Evolutionary conservation across 257 asterid species (phyloP).

Genomic region (Solanum pinnatisectum): DNA sequence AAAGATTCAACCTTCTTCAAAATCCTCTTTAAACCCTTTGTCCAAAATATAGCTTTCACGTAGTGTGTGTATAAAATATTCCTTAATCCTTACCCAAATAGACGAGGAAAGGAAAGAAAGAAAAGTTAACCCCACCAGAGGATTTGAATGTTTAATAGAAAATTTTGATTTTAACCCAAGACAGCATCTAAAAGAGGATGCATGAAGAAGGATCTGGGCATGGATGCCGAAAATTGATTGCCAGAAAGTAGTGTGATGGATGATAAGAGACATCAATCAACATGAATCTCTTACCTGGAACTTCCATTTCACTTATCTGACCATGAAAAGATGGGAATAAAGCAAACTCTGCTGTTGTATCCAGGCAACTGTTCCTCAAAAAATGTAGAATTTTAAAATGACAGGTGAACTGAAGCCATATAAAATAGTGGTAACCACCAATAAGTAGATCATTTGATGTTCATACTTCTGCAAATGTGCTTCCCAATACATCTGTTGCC

Average conservation of each 20-base stretch:
- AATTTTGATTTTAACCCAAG: background rate
- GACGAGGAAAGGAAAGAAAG: background rate
- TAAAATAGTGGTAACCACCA: background rate
- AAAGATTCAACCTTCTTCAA: background rate
- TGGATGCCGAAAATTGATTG: background rate
- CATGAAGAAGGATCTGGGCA: background rate
- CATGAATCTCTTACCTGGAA: constrained; percentile 43
- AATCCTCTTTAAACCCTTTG: background rate
- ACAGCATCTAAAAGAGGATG: background rate
- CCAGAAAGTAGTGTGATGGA: background rate
- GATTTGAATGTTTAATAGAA: background rate
- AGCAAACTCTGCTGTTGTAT: constrained; percentile 77
- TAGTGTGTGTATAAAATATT: background rate
- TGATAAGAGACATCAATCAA: background rate
- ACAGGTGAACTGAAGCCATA: background rate
- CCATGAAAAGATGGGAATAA: constrained; percentile 58
- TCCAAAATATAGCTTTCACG: background rate
- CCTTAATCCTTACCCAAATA: background rate
- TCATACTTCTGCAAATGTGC: constrained; percentile 72
- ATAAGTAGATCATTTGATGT: background rate
- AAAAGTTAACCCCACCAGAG: background rate
- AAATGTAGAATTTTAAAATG: constrained; percentile 8
- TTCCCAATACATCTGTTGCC: constrained; percentile 86
- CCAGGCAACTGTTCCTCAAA: constrained; percentile 58
- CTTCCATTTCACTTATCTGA: constrained; percentile 50